Percentiles rank a stretch among this genome's conserved stretches.
Evolutionary conservation across 768 basidiomycete species (phyloP).

Genomic region (Podaxis sp.): DNA sequence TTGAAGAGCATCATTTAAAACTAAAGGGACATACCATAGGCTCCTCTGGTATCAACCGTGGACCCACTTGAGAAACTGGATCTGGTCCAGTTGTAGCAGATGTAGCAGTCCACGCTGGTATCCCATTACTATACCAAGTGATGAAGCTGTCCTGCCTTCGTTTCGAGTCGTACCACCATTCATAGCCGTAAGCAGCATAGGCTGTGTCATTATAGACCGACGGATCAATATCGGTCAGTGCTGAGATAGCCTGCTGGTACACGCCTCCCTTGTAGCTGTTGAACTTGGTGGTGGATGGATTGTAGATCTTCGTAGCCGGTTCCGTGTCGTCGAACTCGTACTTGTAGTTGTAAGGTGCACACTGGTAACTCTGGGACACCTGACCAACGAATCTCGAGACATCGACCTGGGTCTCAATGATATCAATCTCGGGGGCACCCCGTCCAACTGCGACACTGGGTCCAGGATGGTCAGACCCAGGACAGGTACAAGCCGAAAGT

Average conservation of each 20-base stretch:
- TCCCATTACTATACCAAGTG: constrained; percentile 73
- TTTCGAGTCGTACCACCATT: constrained; percentile 73
- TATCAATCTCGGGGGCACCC: constrained; percentile 87
- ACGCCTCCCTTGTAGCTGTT: constrained; percentile 68
- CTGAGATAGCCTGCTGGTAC: constrained; percentile 75
- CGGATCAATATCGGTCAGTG: constrained; percentile 50
- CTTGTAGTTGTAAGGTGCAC: constrained; percentile 71
- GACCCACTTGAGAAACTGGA: constrained; percentile 49
- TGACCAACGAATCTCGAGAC: constrained; percentile 45
- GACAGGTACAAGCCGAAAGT: constrained; percentile 82
- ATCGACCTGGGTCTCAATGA: constrained; percentile 80
- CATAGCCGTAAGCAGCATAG: constrained; percentile 68
- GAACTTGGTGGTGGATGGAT: constrained; percentile 44
- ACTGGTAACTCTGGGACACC: constrained; percentile 77
- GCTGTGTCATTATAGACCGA: constrained; percentile 49
- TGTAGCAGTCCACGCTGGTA: constrained; percentile 67
- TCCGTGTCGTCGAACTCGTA: constrained; percentile 56
- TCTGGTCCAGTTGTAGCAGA: constrained; percentile 65
- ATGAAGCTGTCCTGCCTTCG: constrained; percentile 67
- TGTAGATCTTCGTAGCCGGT: constrained; percentile 49
- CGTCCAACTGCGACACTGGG: constrained; percentile 65
- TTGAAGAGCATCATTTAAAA: not conserved
- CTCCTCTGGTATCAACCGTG: constrained; percentile 80
- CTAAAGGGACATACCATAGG: constrained; percentile 70
- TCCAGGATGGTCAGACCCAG: constrained; percentile 85